Evolutionary conservation across 257 asterid genomes (phyloP), one percentile per base, ranked within the genome.

Genomic region (Solanum corneliomulleri): DNA sequence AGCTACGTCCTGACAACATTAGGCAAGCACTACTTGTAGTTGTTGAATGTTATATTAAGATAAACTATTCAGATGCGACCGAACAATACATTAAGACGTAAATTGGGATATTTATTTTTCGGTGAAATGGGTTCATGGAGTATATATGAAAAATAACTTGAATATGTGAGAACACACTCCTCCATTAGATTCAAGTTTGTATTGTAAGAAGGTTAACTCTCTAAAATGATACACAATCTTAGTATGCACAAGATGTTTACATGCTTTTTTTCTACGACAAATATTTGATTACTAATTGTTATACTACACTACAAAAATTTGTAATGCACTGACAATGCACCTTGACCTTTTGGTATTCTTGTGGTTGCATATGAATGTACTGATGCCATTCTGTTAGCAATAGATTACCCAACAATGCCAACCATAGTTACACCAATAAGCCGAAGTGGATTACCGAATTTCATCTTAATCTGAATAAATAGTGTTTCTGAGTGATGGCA

Each of bases 41-140:
- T 25, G 99, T 97, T 6, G 70, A 91, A 2, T 96, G 99, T 91
- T 96, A 98, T 82, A 91, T 90, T 94, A 92, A 88, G 87, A 94
- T 98, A 52, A 98, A 95, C 91, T 97, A 96, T 91, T 92, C 95
- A 76, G 99, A 99, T n/a, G 98, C 95, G 62, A 96, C 93, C 96
- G 98, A 94, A 85, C 99, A 96, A 31, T 97, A 97, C 91, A 96
- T 96, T 68, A 95, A 87, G 88, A 37, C 96, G 89, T 98, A 98
- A 13, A 95, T 96, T 42, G 99, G 98, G 70, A n/a, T n/a, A 62
- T n/a, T 4, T n/a, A n/a, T 4, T 3, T n/a, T 62, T 62, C 15
- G 14, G 15, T 62, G 31, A 62, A 11, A 62, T 62, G 31, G 60
- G 9, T 16, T 52, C 60, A 52, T 52, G 60, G 60, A 52, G 21